Percentiles rank a stretch among this genome's conserved stretches.
phyloP scores from a whole-genome alignment of 1,284 basidiomycete genomes.

The Ceratobasidium sp. region DNA sequence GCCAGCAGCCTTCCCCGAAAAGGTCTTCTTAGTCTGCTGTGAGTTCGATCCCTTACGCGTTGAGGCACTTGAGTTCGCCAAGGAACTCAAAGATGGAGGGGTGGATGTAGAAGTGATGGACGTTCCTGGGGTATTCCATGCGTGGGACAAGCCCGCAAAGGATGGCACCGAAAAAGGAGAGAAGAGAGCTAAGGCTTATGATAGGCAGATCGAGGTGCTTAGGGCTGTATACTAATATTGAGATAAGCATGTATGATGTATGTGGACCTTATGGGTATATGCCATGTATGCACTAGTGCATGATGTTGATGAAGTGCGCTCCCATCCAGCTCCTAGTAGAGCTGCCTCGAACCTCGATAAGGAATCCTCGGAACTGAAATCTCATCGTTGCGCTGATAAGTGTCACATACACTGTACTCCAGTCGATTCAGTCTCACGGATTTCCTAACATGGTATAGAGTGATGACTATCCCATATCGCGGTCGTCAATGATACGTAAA shows the following conservation, averaged over 20 bases:
- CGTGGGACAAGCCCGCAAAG: slow-evolving; percentile 13
- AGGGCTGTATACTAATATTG: neutral
- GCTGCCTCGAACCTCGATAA: slow-evolving; percentile 24
- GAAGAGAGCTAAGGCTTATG: slow-evolving; percentile 11
- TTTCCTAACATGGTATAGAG: slow-evolving; percentile 23
- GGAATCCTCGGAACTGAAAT: slow-evolving; percentile 19
- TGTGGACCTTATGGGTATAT: neutral
- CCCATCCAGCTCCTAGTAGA: slow-evolving; percentile 35
- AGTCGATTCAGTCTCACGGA: slow-evolving; percentile 12
- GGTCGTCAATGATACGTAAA: slow-evolving; percentile 15
- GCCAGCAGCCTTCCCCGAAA: slow-evolving; percentile 12
- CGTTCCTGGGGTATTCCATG: slow-evolving; percentile 1
- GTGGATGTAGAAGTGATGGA: slow-evolving; percentile 7
- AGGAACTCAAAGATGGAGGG: slow-evolving; percentile 8
- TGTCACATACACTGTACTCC: slow-evolving; percentile 17
- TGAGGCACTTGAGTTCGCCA: slow-evolving; percentile 5
- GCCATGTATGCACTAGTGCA: neutral
- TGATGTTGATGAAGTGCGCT: neutral
- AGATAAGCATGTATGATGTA: neutral
- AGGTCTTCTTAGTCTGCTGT: slow-evolving; percentile 16
- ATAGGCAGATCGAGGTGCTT: slow-evolving; percentile 24
- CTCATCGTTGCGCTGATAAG: slow-evolving; percentile 16
- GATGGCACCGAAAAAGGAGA: neutral
- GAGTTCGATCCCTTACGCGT: slow-evolving; percentile 25
- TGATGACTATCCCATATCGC: slow-evolving; percentile 24